Base-by-base conservation (phyloP, 2,329 filamentous ascomycete genomes). In the Aureobasidium lini region DNA sequence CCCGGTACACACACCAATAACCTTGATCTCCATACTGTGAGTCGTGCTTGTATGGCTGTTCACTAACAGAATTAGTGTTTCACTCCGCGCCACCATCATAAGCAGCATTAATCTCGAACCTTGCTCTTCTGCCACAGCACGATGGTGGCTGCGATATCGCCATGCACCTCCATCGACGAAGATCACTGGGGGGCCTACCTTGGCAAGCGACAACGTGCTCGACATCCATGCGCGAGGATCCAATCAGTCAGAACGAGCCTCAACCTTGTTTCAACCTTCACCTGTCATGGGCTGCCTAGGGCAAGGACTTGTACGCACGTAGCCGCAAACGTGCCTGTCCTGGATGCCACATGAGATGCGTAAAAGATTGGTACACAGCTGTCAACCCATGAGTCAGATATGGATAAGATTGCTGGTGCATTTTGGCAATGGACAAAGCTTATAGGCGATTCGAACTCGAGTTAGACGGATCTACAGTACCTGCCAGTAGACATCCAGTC, bases 231-330 rank as follows among this genome's bases (percentile, higher is more conserved):
- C 49, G 42, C 28, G n/a, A 16, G 37, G 28, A 53, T 42, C 28
- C 49, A 53, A 53, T 53, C 48, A 42, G 32, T 6, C 37, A 11
- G 10, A 6, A 2, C 1, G 28, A 40, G 36, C 28, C 37, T 42
- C 36, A 53, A 53, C 49, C 49, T 53, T 53, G 49, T 53, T 53
- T 53, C 28, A 15, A 42, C 37, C 37, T 53, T 31, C 49, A 39
- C 37, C 28, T 42, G 37, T 40, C 36, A 32, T 50, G 47, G 47
- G 16, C 34, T 28, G 4, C 16, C 32, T 23, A 37, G 10, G 11
- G 47, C 28, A n/a, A 9, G 11, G 36, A 16, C 37, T 6, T 42
- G 5, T 42, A 53, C 49, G 49, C 49, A 53, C 37, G 37, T 42
- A 32, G 37, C 28, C n/a, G 4, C 9, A 28, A 37, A 49, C 2